Evolutionary conservation across 164 flowering plant species (phyloP).

Genomic region (Brasenia schreberi): DNA sequence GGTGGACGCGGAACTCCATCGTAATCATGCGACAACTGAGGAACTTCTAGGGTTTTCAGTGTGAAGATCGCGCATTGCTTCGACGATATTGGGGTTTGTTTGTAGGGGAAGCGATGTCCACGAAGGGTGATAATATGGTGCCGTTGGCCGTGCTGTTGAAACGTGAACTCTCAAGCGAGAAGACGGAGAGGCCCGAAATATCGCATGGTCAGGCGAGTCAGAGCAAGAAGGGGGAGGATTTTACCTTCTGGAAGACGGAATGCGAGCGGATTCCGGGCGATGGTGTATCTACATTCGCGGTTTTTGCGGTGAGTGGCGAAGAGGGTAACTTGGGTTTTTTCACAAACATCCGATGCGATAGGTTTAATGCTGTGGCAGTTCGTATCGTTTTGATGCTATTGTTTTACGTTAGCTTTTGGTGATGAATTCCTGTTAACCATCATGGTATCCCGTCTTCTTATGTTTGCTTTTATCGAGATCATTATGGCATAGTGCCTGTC

Average conservation of each 20-base stretch:
- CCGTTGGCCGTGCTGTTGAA: conserved; percentile 76
- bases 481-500: too few species aligned
- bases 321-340: too few species aligned
- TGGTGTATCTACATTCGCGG: conserved; percentile 72
- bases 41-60: background rate
- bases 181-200: conserved; percentile 74
- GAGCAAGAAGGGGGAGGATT: conserved; percentile 98
- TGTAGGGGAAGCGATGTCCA: conserved; percentile 22
- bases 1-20: background rate
- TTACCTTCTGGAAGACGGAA: conserved; percentile 64
- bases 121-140: conserved; percentile 60
- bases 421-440: too few species aligned
- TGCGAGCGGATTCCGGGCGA: conserved; percentile 71
- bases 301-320: conserved; percentile 51
- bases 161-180: conserved; percentile 74
- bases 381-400: too few species aligned
- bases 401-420: too few species aligned
- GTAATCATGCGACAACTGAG: background rate
- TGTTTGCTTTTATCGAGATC: too few species aligned
- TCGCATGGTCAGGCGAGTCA: conserved; percentile 69
- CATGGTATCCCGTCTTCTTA: too few species aligned
- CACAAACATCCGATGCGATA: too few species aligned
- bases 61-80: background rate
- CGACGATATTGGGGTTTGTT: background rate
- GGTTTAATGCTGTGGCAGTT: too few species aligned